These are phyloP conservation scores for Plasmodium billcollinsi DNA, from an alignment of 169 alveolate genomes.

Conservation along the genomic window DNA sequence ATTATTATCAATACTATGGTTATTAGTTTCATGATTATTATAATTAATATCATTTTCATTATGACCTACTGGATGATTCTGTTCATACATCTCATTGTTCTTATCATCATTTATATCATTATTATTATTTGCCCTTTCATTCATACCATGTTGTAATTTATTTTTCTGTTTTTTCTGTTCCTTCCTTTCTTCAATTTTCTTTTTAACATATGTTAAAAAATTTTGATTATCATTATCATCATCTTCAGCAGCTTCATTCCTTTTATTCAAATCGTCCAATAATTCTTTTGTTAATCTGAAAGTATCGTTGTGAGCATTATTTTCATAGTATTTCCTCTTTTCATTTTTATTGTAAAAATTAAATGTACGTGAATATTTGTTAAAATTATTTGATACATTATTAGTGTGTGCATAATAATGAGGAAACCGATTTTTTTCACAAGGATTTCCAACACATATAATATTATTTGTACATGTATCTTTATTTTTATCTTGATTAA, in stretches of 20 bases:
- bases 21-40: not conserved
- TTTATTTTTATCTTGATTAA: not conserved
- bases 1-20: not conserved
- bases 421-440: conserved; percentile 1
- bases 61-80: too few relatives aligned
- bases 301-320: not conserved
- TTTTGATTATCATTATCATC: conserved; percentile 31
- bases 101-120: not conserved
- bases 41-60: not conserved
- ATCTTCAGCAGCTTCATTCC: conserved; percentile 29
- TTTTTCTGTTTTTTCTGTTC: conserved; percentile 17
- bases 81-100: not conserved
- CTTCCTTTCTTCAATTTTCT: conserved; percentile 56
- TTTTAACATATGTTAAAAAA: conserved; percentile 61
- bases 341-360: conserved; percentile 6
- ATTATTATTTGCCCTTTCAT: conserved; percentile 25
- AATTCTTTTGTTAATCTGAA: conserved; percentile 59
- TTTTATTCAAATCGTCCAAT: conserved; percentile 37
- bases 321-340: conserved; percentile 9
- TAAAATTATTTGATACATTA: not conserved
- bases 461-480: not conserved
- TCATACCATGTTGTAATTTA: conserved; percentile 31
- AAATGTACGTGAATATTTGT: conserved; percentile 2
- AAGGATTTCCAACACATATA: not conserved
- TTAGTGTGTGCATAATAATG: conserved; percentile 1